Base-by-base conservation (phyloP, 495 filamentous ascomycete species). In the Oidiodendron maius region DNA sequence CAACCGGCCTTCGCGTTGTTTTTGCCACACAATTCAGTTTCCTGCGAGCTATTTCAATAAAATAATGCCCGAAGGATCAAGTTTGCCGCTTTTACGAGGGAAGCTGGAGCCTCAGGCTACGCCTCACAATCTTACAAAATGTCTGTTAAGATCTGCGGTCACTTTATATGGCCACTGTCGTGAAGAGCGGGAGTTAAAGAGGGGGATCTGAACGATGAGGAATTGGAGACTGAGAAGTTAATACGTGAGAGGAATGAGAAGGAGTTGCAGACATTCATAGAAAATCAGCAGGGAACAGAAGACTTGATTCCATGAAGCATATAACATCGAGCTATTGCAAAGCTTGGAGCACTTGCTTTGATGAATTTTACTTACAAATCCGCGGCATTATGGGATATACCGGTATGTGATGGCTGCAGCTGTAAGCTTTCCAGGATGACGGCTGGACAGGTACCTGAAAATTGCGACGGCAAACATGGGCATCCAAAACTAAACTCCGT, bases 401-500 rank as follows among this genome's bases (percentile, higher is more conserved):
- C 8, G 28, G 28, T 32, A 32, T 32, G 28, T 32, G 28, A 32
- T 32, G 28, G 28, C 28, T 32, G 20, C 26, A 44, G n/a, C n/a
- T n/a, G n/a, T n/a, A n/a, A n/a, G n/a, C n/a, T n/a, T n/a, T n/a
- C n/a, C n/a, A n/a, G n/a, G n/a, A n/a, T n/a, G n/a, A n/a, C n/a
- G n/a, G n/a, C n/a, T n/a, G n/a, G n/a, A n/a, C n/a, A n/a, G n/a
- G n/a, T n/a, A n/a, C n/a, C n/a, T n/a, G n/a, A n/a, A n/a, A n/a
- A n/a, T n/a, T n/a, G n/a, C n/a, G n/a, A n/a, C n/a, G n/a, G n/a
- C n/a, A n/a, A n/a, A n/a, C 43, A 34, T 46, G 43, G 43, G 16
- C 71, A 81, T 52, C 61, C 79, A 1, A 59, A 79, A 40, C 61
- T 93, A 34, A 80, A 83, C 53, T 87, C 87, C 0, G 86, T 86